Conservation (phyloP, 2,329 filamentous ascomycete genomes). For the Colletotrichum kahawae region DNA sequence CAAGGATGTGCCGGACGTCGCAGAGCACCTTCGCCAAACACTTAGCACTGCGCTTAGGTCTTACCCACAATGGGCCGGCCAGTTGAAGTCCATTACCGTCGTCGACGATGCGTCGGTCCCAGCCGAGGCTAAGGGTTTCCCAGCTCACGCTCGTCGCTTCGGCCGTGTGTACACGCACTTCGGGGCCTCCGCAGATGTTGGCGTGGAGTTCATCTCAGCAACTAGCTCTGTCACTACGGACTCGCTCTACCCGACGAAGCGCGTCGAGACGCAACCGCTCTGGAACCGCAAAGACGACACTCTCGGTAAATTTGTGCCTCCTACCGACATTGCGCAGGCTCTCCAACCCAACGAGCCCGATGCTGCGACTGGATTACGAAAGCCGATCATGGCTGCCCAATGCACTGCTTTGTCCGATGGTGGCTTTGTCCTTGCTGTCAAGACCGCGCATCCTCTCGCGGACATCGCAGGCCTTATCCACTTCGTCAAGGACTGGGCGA, state of each 20-base stretch:
- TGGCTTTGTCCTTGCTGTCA: slow-evolving; percentile 43
- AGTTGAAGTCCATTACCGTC: not conserved
- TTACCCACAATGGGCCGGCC: not conserved
- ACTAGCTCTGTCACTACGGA: not conserved
- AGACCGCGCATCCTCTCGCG: slow-evolving; percentile 46
- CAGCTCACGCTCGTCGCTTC: not conserved
- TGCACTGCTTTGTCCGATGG: slow-evolving; percentile 43
- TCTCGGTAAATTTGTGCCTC: not conserved
- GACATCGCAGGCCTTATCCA: slow-evolving; percentile 46
- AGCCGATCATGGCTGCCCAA: slow-evolving; percentile 38
- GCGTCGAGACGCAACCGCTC: not conserved
- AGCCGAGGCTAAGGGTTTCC: not conserved
- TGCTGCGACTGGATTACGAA: not conserved
- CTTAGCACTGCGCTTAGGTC: not conserved
- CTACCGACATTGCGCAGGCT: not conserved
- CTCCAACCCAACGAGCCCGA: not conserved
- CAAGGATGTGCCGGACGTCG: not conserved
- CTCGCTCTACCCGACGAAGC: not conserved
- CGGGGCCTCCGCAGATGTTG: not conserved
- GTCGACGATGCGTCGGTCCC: not conserved
- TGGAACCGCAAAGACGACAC: not conserved
- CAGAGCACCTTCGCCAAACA: not conserved
- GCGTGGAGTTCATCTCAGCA: not conserved
- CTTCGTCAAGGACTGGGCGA: slow-evolving; percentile 48
- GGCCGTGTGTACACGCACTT: not conserved